phyloP scores from a whole-genome alignment of 2,329 filamentous ascomycete genomes.

The Trichoderma endophyticum region DNA sequence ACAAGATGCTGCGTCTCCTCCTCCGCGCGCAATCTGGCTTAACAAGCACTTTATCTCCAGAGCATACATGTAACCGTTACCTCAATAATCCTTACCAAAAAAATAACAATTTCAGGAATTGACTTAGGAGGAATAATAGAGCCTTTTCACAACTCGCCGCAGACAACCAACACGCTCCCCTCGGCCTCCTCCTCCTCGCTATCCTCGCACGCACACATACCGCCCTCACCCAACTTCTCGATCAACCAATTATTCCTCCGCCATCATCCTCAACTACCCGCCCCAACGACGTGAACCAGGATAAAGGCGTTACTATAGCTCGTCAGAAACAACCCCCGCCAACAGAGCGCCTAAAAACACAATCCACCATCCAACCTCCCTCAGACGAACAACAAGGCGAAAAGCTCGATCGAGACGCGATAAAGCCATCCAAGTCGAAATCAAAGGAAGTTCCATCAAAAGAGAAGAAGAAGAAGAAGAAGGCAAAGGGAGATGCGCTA shows the following conservation, averaged over 20 bases:
- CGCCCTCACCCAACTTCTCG: constrained; percentile 39
- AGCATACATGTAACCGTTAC: constrained; percentile 35
- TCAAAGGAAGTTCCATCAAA: not conserved
- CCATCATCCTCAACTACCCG: not conserved
- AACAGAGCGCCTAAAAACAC: not conserved
- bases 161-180: constrained; percentile 68
- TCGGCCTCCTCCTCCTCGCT: constrained; percentile 67
- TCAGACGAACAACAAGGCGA: not conserved
- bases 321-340: constrained; percentile 23
- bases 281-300: constrained; percentile 15
- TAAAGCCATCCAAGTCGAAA: not conserved
- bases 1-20: not conserved
- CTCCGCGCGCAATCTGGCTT: constrained; percentile 30
- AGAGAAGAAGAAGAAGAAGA: constrained; percentile 52
- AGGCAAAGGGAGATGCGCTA: constrained; percentile 61
- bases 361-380: not conserved
- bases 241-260: not conserved
- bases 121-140: constrained; percentile 31
- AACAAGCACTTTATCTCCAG: constrained; percentile 31
- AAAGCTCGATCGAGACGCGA: not conserved
- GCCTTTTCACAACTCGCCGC: constrained; percentile 68
- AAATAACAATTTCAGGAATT: not conserved
- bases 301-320: constrained; percentile 32
- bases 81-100: not conserved
- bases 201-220: constrained; percentile 57